These are phyloP conservation scores for Smallanthus sonchifolius DNA, from an alignment of 129 eudicot genomes.

Conservation along the genomic window DNA sequence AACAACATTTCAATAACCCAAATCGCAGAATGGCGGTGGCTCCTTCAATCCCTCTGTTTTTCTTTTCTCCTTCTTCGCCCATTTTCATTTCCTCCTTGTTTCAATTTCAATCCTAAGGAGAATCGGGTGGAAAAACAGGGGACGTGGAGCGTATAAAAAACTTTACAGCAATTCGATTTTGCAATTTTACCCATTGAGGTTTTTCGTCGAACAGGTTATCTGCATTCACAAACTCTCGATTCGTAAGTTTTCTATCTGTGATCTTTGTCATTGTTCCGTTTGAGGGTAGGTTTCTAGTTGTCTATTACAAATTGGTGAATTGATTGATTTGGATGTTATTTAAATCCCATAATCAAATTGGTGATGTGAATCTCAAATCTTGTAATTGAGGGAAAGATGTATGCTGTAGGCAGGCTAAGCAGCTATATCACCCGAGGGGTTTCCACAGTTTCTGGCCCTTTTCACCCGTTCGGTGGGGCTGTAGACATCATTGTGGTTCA, in stretches of 20 bases:
- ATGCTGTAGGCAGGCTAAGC: slow-evolving; percentile 77
- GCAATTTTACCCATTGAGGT: slow-evolving; percentile 19
- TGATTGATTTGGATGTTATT: slow-evolving; percentile 13
- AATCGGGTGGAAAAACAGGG: slow-evolving; percentile 22
- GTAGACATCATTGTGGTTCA: slow-evolving; percentile 85
- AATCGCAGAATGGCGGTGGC: slow-evolving; percentile 2
- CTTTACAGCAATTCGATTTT: background rate
- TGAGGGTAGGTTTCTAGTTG: slow-evolving; percentile 12
- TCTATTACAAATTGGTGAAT: background rate
- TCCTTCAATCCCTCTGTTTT: slow-evolving; percentile 8
- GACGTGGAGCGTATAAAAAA: slow-evolving; percentile 15
- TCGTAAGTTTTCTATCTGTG: background rate
- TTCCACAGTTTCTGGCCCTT: slow-evolving; percentile 73
- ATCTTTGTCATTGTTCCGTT: background rate
- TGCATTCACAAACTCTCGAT: slow-evolving; percentile 8
- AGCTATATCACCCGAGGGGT: slow-evolving; percentile 77
- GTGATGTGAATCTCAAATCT: slow-evolving; percentile 22
- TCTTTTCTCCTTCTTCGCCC: slow-evolving; percentile 18
- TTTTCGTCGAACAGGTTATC: slow-evolving; percentile 27
- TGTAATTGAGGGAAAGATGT: slow-evolving; percentile 42
- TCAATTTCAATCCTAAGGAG: background rate
- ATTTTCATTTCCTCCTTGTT: slow-evolving; percentile 13
- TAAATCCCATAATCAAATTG: slow-evolving; percentile 8
- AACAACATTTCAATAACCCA: slow-evolving; percentile 8
- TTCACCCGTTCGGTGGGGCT: slow-evolving; percentile 95